Evolutionary conservation across 352 stramenopile genomes (phyloP).

Genomic region (Globisporangium spinosum): DNA sequence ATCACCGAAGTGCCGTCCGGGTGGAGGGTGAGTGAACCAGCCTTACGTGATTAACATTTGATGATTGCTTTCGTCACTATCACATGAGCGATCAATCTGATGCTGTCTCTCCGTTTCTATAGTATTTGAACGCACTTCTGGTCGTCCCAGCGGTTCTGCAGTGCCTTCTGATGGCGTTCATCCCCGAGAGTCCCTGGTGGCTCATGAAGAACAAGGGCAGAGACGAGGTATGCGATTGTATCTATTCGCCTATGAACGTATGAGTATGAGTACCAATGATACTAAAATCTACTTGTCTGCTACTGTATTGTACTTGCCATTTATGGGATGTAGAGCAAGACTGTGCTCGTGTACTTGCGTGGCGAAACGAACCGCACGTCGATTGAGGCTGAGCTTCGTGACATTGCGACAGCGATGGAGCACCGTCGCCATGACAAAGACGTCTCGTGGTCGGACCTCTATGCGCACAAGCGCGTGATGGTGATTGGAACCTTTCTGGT

Average conservation of each 20-base stretch:
- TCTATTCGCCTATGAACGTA: neutral
- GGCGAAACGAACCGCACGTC: conserved; percentile 25
- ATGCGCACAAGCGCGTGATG: conserved; percentile 57
- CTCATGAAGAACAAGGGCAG: conserved; percentile 71
- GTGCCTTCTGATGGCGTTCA: conserved; percentile 44
- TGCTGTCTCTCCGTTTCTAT: conserved; percentile 1
- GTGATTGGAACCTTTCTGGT: conserved; percentile 58
- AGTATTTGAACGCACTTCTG: conserved; percentile 73
- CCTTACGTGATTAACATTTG: neutral
- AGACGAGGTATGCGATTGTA: conserved; percentile 23
- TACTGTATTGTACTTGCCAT: neutral
- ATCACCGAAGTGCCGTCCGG: conserved; percentile 76
- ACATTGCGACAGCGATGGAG: conserved; percentile 66
- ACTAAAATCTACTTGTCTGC: neutral
- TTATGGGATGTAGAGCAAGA: conserved; percentile 20
- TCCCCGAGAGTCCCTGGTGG: conserved; percentile 89
- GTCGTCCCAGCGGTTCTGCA: conserved; percentile 61
- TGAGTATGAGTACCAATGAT: too few species aligned
- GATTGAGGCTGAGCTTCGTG: conserved; percentile 56
- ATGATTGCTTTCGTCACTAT: neutral
- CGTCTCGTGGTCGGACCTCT: conserved; percentile 51
- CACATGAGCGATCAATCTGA: neutral
- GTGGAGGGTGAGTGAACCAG: conserved; percentile 47
- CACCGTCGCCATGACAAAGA: conserved; percentile 37
- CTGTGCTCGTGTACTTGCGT: conserved; percentile 40